Base-by-base conservation (phyloP, 2,329 filamentous ascomycete genomes). In the Penicillium brevicompactum region DNA sequence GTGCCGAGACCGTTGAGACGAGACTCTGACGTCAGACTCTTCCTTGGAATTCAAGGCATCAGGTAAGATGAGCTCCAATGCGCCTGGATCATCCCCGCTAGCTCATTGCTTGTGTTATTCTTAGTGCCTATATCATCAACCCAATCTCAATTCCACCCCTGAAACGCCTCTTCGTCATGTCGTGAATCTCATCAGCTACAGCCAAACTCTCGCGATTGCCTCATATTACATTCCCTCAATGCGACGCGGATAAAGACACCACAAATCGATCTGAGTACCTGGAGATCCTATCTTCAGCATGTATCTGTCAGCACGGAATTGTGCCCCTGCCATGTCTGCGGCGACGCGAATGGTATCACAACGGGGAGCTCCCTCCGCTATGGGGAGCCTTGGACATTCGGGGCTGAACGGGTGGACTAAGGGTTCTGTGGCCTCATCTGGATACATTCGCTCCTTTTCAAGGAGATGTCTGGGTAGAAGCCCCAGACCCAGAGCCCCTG, bases 161-260 rank as follows among this genome's bases (percentile, higher is more conserved):
- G 11, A 41, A 49, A 56, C 56, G 46, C 49, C 56, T 45, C 31
- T 56, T 57, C 58, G 58, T 60, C 56, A 60, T 60, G 58, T 22
- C 46, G 50, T 59, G 50, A 54, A 27, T 32, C 21, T 34, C 6
- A 14, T 18, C 18, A 21, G 7, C 30, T 46, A 42, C 22, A 11
- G n/a, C 18, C 37, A 37, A n/a, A 18, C 11, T 34, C 34, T 16
- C 34, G n/a, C 44, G 13, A 47, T 43, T n/a, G 9, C 10, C 34
- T 46, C n/a, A 32, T 14, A n/a, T 22, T 34, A 27, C 11, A 31
- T 22, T 24, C 16, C 27, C 11, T 30, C 22, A 9, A 49, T 27
- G 46, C 38, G 40, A 38, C 21, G 4, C 18, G 13, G 27, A 34
- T 14, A 45, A 41, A 51, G n/a, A 31, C 16, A 32, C n/a, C 7